phyloP scores from a whole-genome alignment of 1,139 yeast genomes.

The Magnusiomyces suaveolens region DNA sequence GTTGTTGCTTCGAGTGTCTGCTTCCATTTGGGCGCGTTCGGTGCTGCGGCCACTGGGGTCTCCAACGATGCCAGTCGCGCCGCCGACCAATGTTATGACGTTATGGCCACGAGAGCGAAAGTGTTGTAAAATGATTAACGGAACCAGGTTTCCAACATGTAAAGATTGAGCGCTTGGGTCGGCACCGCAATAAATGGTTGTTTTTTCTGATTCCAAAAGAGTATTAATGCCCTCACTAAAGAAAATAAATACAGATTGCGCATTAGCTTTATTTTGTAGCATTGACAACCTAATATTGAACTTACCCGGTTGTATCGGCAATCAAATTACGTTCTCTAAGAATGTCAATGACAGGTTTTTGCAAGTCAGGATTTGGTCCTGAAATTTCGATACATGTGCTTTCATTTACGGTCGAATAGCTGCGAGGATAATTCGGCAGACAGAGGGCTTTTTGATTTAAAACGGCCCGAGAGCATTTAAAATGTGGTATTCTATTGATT shows the following conservation, averaged over 20 bases:
- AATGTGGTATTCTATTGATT: not conserved
- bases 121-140: conserved; percentile 75
- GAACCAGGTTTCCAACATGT: conserved; percentile 84
- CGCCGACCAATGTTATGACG: conserved; percentile 79
- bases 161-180: conserved; percentile 89
- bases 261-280: too few relatives aligned
- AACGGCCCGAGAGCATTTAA: not conserved
- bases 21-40: conserved; percentile 55
- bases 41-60: conserved; percentile 90
- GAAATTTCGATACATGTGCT: not conserved
- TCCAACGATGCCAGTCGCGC: conserved; percentile 96
- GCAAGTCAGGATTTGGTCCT: conserved; percentile 4
- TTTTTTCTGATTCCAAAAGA: conserved; percentile 33
- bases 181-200: conserved; percentile 83
- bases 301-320: conserved; percentile 11
- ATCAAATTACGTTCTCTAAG: conserved; percentile 10
- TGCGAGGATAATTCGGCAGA: not conserved
- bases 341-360: conserved; percentile 6
- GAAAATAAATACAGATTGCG: not conserved
- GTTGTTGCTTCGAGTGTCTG: conserved; percentile 46
- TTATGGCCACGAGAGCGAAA: conserved; percentile 77
- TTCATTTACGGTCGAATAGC: not conserved
- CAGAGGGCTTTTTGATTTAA: not conserved
- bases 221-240: conserved; percentile 30
- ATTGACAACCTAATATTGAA: not conserved